Base-by-base conservation (phyloP, 805 yeast genomes). In the Metschnikowia baotianmanensis region DNA sequence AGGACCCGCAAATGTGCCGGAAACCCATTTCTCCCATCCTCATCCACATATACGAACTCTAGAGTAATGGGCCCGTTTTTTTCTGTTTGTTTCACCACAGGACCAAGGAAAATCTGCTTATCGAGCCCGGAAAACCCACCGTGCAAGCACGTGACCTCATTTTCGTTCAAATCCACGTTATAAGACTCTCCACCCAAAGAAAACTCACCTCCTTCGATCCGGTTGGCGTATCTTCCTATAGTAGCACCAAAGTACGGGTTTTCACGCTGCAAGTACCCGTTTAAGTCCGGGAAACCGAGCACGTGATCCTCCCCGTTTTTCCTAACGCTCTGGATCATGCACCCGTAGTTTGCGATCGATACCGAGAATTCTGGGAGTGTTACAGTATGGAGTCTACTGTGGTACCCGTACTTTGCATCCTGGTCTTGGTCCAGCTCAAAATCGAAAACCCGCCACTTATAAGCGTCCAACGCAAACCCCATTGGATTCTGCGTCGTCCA, bases 401-500 rank as follows among this genome's bases (percentile, higher is more conserved):
- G 46, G 36, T 53, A 61, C 17, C 48, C 45, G n/a, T 22, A 18
- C 15, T n/a, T 28, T 1, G n/a, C n/a, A n/a, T n/a, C n/a, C n/a
- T n/a, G n/a, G n/a, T n/a, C n/a, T n/a, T n/a, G n/a, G n/a, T n/a
- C n/a, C n/a, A n/a, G n/a, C n/a, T n/a, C n/a, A n/a, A n/a, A n/a
- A n/a, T 31, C 38, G 42, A 69, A 64, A 11, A 36, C 25, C 21
- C 43, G 42, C 73, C 74, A 70, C 8, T 45, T 31, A 47, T 69
- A 71, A 35, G 56, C 57, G 6, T 57, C 59, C 6, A 59, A 36
- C n/a, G 55, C 47, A 48, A 61, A 83, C 16, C 90, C 90, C 48
- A 56, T 69, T 6, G 90, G 90, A 56, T 84, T 80, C 53, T 72
- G 67, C 16, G 74, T 70, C 22, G 86, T 78, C 93, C 95, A 86